These are phyloP conservation scores for Fusarium staphyleae DNA, from an alignment of 2,329 filamentous ascomycete genomes.

Conservation along the genomic window DNA sequence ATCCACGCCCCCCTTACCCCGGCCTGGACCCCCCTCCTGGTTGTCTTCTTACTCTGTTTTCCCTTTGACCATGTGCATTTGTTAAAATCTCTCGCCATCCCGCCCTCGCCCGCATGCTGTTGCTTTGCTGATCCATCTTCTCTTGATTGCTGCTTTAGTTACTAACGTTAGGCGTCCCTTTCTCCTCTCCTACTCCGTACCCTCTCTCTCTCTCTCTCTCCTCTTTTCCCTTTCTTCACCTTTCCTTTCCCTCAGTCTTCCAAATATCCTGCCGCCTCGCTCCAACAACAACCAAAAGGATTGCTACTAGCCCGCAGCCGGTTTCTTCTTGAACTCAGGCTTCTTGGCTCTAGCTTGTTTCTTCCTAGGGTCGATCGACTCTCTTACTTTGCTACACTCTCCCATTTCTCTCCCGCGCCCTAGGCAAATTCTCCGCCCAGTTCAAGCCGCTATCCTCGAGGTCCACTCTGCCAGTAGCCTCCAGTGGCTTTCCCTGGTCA, in stretches of 20 bases:
- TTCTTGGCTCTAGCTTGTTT: constrained; percentile 13
- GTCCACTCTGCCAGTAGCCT: constrained; percentile 23
- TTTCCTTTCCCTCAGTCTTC: background rate
- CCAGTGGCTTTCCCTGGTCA: constrained; percentile 24
- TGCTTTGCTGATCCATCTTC: constrained; percentile 20
- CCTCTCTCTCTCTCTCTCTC: background rate
- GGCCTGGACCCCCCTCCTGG: constrained; percentile 9
- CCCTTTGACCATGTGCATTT: constrained; percentile 25
- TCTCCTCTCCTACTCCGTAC: constrained; percentile 6
- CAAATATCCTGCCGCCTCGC: background rate
- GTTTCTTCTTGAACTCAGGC: constrained; percentile 20
- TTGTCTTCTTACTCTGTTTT: constrained; percentile 11
- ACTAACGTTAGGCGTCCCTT: constrained; percentile 9
- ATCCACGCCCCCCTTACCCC: constrained; percentile 8
- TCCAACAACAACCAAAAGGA: background rate
- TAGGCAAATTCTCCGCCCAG: constrained; percentile 30
- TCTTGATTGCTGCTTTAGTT: constrained; percentile 28
- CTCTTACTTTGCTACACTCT: background rate
- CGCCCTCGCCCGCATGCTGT: constrained; percentile 27
- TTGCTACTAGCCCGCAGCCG: constrained; percentile 4
- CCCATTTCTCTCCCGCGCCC: constrained; percentile 18
- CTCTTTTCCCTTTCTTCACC: background rate
- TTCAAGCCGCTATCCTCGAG: constrained; percentile 9
- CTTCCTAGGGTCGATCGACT: constrained; percentile 7
- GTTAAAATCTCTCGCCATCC: constrained; percentile 37